Evolutionary conservation across 1,284 basidiomycete genomes (phyloP).

Genomic region (Ceratobasidium theobromae): DNA sequence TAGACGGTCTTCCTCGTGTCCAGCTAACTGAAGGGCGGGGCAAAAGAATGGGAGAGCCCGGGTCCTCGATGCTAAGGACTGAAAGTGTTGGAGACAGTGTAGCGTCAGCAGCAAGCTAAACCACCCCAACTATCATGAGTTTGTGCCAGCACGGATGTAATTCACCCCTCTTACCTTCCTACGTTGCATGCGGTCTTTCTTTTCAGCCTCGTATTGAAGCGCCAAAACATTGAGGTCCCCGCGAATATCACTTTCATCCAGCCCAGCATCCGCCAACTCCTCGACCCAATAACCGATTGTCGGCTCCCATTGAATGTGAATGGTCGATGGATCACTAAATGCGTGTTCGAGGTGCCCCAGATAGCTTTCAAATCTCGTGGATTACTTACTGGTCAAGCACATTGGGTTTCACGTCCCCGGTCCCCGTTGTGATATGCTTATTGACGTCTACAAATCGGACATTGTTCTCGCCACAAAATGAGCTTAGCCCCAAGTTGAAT

Average conservation of each 20-base stretch:
- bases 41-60: conserved; percentile 20
- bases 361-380: background rate
- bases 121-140: background rate
- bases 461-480: conserved; percentile 14
- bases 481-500: conserved; percentile 18
- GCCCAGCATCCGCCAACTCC: conserved; percentile 20
- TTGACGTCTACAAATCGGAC: conserved; percentile 29
- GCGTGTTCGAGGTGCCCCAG: background rate
- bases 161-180: conserved; percentile 16
- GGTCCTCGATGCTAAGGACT: conserved; percentile 24
- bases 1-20: conserved; percentile 26
- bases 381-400: conserved; percentile 25
- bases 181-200: conserved; percentile 31
- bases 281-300: conserved; percentile 24
- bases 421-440: conserved; percentile 16
- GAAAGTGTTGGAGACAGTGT: conserved; percentile 31
- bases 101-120: conserved; percentile 22
- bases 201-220: conserved; percentile 30
- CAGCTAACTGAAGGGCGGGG: background rate
- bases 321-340: conserved; percentile 27
- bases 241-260: conserved; percentile 6
- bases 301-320: conserved; percentile 29
- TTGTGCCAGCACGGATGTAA: conserved; percentile 1
- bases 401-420: conserved; percentile 18
- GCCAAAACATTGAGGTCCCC: conserved; percentile 12